These are phyloP conservation scores for Euphorbia corollata DNA, from an alignment of 441 rosid genomes.

Conservation along the genomic window DNA sequence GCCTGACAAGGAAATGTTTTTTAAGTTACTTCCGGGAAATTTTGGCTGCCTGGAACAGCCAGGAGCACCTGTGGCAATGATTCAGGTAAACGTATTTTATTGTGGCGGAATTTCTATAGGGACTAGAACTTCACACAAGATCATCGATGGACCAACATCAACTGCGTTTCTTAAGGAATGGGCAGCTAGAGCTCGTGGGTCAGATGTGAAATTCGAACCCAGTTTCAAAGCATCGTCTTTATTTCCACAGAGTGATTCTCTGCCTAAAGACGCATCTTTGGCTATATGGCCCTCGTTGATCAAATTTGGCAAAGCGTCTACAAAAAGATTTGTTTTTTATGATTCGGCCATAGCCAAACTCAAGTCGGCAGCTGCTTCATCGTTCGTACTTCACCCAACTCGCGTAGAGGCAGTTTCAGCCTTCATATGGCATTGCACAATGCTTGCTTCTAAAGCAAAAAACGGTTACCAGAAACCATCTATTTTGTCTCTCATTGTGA, in stretches of 20 bases:
- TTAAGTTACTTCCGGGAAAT: neutral
- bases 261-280: neutral
- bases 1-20: neutral
- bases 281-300: no score
- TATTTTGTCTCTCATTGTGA: no score
- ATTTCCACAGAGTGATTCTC: slow-evolving; percentile 18
- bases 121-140: slow-evolving; percentile 14
- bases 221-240: slow-evolving; percentile 12
- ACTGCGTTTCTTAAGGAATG: slow-evolving; percentile 15
- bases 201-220: neutral
- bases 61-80: neutral
- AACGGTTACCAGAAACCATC: no score
- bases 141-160: slow-evolving; percentile 21
- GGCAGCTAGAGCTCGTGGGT: slow-evolving; percentile 10
- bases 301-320: neutral
- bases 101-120: slow-evolving; percentile 30
- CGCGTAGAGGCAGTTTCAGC: slow-evolving; percentile 24
- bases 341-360: neutral
- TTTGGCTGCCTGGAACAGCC: no score
- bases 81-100: slow-evolving; percentile 20
- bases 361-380: slow-evolving; percentile 19
- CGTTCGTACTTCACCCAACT: slow-evolving; percentile 16
- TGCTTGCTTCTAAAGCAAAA: no score
- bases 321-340: slow-evolving; percentile 29
- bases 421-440: no score